Percentiles rank a stretch among this genome's conserved stretches.
phyloP scores from a whole-genome alignment of 352 stramenopile species.

The Phytophthora sansomeana region DNA sequence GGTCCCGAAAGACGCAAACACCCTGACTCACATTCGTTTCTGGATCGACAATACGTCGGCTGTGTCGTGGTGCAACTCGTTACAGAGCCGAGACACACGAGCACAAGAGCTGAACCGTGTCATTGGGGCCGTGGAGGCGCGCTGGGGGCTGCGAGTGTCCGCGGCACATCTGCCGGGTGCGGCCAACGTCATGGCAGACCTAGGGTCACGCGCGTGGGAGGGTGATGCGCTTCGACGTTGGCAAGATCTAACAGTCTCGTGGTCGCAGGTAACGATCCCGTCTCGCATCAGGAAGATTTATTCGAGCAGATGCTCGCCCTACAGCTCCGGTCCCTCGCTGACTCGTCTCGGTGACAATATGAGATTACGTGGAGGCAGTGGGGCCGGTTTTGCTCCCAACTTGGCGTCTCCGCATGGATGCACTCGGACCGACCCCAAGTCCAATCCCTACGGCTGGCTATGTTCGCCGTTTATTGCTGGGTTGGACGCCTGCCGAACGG shows the following conservation, averaged over 20 bases:
- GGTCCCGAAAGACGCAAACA: too few relatives aligned
- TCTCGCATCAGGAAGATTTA: background rate
- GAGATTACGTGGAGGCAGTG: conserved; percentile 1
- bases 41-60: too few relatives aligned
- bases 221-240: background rate
- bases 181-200: background rate
- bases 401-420: background rate
- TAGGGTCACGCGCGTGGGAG: conserved; percentile 3
- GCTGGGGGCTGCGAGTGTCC: background rate
- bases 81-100: too few relatives aligned
- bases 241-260: background rate
- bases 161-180: background rate
- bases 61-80: too few relatives aligned
- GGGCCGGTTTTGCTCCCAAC: background rate
- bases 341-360: background rate
- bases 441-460: background rate
- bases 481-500: background rate
- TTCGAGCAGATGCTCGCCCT: background rate
- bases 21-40: too few relatives aligned
- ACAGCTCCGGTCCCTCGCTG: background rate
- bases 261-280: background rate
- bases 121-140: background rate
- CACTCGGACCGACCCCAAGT: background rate
- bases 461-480: background rate
- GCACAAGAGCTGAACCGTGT: background rate